Evolutionary conservation across 306 rosid species (phyloP), one percentile per base, ranked within the genome.

Genomic region (Crotalaria pallida): DNA sequence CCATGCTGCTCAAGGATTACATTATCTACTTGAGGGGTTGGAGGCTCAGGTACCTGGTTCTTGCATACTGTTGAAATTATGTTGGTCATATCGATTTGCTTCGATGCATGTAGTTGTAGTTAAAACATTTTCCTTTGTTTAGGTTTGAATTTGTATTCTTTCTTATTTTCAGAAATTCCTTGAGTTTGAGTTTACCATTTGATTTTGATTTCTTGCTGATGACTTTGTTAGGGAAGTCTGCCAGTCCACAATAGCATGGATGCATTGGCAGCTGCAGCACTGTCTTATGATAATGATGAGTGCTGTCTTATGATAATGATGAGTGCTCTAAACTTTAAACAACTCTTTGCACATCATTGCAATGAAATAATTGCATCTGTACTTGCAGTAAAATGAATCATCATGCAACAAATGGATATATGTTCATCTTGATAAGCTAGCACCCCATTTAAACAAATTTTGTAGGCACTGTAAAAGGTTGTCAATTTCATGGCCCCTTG

Each of bases 231-330:
- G 98, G 98, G 97, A 77, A 88, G 84, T 85, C 87, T 90, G 40
- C 97, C 98, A 6, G 77, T 93, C 78, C 97, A 93, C 81, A 93
- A 90, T 63, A 90, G 97, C 80, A 88, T 93, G 97, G 98, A 93
- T 59, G 97, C 97, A 4, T 81, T 93, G 86, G 97, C 97, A 15
- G 97, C 94, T 67, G 94, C 94, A 13, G 97, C 98, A 11, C 81
- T 93, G 52, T 88, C 96, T 50, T 93, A 85, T 80, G 94, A 88
- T 66, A 66, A n/a, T n/a, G n/a, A n/a, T n/a, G n/a, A n/a, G n/a
- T n/a, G n/a, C n/a, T n/a, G n/a, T n/a, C n/a, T n/a, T n/a, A n/a
- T n/a, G n/a, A n/a, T n/a, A n/a, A 85, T 61, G 84, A 90, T n/a
- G 92, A 93, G 71, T 96, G 96, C 38, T 97, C 98, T 47, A 90